Percentiles rank a stretch among this genome's conserved stretches.
These are phyloP conservation scores for Huntiella bhutanensis DNA, from an alignment of 2,329 filamentous ascomycete genomes.

Conservation along the genomic window DNA sequence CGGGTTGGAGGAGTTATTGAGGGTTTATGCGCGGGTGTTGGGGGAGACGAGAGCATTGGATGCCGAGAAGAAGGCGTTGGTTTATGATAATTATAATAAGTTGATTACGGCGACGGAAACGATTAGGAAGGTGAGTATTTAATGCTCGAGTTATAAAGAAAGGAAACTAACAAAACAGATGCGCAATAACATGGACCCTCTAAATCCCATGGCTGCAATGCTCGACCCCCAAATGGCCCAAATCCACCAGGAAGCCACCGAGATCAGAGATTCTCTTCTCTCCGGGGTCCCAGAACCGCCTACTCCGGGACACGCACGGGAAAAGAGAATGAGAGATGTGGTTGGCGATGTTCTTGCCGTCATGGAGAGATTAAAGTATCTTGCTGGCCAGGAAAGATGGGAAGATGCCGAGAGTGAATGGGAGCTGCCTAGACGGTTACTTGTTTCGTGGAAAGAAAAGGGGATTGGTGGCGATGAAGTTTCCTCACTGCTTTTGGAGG, in stretches of 20 bases:
- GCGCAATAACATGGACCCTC: constrained; percentile 62
- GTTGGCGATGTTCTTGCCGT: constrained; percentile 44
- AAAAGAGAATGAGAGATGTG: constrained; percentile 30
- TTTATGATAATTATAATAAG: constrained; percentile 98
- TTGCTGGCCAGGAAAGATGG: constrained; percentile 39
- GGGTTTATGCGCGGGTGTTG: constrained; percentile 50
- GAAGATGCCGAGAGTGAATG: constrained; percentile 42
- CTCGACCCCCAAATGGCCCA: constrained; percentile 55
- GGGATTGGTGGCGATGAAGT: constrained; percentile 37
- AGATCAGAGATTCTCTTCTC: constrained; percentile 34
- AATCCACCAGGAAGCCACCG: constrained; percentile 44
- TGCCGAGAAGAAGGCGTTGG: constrained; percentile 87
- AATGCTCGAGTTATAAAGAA: not conserved
- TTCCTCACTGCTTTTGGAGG: constrained; percentile 32
- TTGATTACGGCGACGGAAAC: constrained; percentile 92
- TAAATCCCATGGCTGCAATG: constrained; percentile 55
- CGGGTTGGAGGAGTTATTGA: constrained; percentile 48
- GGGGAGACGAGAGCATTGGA: constrained; percentile 77
- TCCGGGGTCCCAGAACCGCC: constrained; percentile 28
- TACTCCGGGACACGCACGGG: constrained; percentile 16
- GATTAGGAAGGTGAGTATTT: constrained; percentile 47
- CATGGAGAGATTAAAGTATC: constrained; percentile 35
- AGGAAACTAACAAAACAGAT: constrained; percentile 28
- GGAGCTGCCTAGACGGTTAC: constrained; percentile 31
- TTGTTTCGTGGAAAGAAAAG: constrained; percentile 34